Evolutionary conservation across 2,329 filamentous ascomycete species (phyloP).

Genomic region (Colletotrichum tanaceti): DNA sequence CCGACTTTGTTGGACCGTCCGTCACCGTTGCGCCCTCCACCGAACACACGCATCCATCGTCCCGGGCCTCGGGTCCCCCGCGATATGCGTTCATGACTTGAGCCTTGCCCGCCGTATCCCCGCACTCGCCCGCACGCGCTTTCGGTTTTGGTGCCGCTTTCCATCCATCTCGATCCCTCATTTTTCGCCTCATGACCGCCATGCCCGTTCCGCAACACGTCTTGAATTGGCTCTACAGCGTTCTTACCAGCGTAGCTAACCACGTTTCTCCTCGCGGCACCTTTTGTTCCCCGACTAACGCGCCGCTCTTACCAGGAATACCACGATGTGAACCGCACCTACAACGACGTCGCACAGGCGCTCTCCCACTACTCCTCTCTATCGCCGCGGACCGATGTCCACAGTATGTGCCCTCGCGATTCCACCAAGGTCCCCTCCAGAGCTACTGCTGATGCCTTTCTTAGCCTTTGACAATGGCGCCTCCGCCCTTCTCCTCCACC

Average conservation of each 20-base stretch:
- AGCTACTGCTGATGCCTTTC: constrained; percentile 43
- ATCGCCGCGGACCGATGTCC: constrained; percentile 89
- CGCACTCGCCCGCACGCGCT: neutral
- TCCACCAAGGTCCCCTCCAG: constrained; percentile 16
- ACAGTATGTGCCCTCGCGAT: constrained; percentile 71
- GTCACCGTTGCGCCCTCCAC: neutral
- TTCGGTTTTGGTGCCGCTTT: neutral
- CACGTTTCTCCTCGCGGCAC: neutral
- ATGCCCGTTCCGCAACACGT: constrained; percentile 88
- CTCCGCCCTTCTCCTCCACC: constrained; percentile 85
- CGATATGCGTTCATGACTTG: constrained; percentile 15
- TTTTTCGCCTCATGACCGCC: constrained; percentile 43
- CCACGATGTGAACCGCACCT: constrained; percentile 89
- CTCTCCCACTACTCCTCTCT: constrained; percentile 84
- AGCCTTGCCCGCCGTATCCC: neutral
- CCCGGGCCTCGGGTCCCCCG: neutral
- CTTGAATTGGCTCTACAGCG: constrained; percentile 94
- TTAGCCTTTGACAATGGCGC: constrained; percentile 88
- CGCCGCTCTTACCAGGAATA: constrained; percentile 76
- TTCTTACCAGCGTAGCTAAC: constrained; percentile 76
- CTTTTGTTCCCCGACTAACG: constrained; percentile 16
- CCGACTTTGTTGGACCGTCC: neutral
- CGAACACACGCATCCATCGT: neutral
- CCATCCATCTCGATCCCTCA: neutral
- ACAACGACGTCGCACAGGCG: constrained; percentile 87